Base-by-base conservation (phyloP, 2,329 filamentous ascomycete genomes). In the Colletotrichum siamense region DNA sequence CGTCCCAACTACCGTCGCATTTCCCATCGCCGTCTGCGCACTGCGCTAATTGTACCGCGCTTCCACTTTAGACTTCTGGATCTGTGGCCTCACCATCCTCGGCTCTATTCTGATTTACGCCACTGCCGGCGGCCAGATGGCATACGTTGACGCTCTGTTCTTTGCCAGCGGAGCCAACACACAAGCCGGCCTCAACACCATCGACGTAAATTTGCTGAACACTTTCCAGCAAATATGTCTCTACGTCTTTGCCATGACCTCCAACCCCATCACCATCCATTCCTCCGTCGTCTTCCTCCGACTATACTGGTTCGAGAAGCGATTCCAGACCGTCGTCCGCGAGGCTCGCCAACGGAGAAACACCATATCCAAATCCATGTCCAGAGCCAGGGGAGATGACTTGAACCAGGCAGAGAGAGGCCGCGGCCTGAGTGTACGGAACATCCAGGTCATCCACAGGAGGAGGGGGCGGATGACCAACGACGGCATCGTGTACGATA, bases 221-320 rank as follows among this genome's bases (percentile, higher is more conserved):
- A 94, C 92, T 6, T 95, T 94, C 77, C 94, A 95, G 82, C 94
- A 97, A 85, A 84, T 95, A 57, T 89, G 94, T 67, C 86, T 98
- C 30, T 96, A 94, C 80, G 81, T 96, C 8, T 88, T 95, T 55
- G 88, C 94, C 6, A 93, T 95, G 88, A 80, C 95, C 15, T 92
- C 94, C 30, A 98, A 95, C 67, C 96, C 96, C 1, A 97, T 98
- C 77, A 93, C 94, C 63, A 93, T 98, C 80, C 93, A 98, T 82
- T 92, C 94, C 3, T 94, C 92, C 61, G 95, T 99, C 61, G 97
- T 99, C 9, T 96, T 98, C 80, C 90, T 99, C 16, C 94, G 97
- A 30, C 88, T 99, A 3, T 98, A 98, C 85, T 99, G 96, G 96
- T 99, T 99, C 83, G 96, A 99, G 85, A 98, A 98, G 85, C 92